Conservation (phyloP, 2,329 filamentous ascomycete species). For the Penicillium sp. region DNA sequence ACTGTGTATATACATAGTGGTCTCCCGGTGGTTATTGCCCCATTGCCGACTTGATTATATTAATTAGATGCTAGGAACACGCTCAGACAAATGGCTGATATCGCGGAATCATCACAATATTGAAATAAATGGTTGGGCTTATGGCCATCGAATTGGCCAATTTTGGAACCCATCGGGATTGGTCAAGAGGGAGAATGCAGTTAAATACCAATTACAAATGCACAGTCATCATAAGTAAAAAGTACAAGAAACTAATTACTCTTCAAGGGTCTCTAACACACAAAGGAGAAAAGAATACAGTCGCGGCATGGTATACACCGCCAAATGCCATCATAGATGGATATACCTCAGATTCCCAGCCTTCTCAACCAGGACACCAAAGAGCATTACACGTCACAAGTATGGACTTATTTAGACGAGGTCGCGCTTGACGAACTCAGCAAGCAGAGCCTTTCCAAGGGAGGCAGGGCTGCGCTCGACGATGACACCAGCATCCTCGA, state of each 20-base stretch:
- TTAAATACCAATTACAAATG: background rate
- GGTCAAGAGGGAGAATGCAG: background rate
- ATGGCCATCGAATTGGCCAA: background rate
- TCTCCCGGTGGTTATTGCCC: too few species aligned
- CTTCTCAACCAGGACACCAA: conserved; percentile 18
- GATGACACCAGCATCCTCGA: conserved; percentile 89
- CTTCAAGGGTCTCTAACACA: conserved; percentile 38
- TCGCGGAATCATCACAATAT: too few species aligned
- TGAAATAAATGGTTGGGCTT: background rate
- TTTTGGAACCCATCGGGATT: background rate
- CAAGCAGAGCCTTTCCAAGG: conserved; percentile 89
- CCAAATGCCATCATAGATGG: conserved; percentile 17
- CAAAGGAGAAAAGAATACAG: conserved; percentile 32
- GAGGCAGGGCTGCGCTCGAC: conserved; percentile 92
- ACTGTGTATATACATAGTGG: too few species aligned
- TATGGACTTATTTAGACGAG: conserved; percentile 66
- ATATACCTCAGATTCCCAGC: conserved; percentile 21
- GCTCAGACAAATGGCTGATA: too few species aligned
- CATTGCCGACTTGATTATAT: too few species aligned
- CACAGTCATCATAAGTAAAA: conserved; percentile 14
- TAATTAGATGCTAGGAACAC: too few species aligned
- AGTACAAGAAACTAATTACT: conserved; percentile 35
- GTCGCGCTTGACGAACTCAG: conserved; percentile 94
- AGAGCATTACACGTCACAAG: conserved; percentile 16
- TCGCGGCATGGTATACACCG: conserved; percentile 23